Evolutionary conservation across 371 early-diverging fungal species (phyloP), one percentile per base, ranked within the genome.

Genomic region (Capniomyces stellatus): DNA sequence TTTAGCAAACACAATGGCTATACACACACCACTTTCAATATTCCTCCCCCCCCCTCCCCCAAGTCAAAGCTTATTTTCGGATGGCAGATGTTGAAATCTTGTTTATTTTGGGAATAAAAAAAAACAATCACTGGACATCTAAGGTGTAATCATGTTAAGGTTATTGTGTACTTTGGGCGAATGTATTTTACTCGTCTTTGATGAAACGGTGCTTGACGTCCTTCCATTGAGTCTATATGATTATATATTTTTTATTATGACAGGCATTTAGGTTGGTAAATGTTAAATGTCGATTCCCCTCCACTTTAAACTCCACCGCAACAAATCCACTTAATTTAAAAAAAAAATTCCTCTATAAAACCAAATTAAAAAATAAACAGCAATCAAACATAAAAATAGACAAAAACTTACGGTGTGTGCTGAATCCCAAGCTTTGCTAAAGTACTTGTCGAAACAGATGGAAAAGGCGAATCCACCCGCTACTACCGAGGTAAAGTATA

Each of bases 131-230:
- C n/a, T n/a, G n/a, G n/a, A n/a, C n/a, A n/a, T n/a, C n/a, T n/a
- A n/a, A n/a, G n/a, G n/a, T n/a, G n/a, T n/a, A n/a, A n/a, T n/a
- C n/a, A n/a, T n/a, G n/a, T n/a, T n/a, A n/a, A n/a, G n/a, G n/a
- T n/a, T n/a, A n/a, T n/a, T n/a, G n/a, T n/a, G n/a, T n/a, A n/a
- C n/a, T n/a, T n/a, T n/a, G n/a, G n/a, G n/a, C n/a, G n/a, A n/a
- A n/a, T n/a, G n/a, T n/a, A n/a, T n/a, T 15, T 35, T 35, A 35
- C 15, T 35, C 22, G 28, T 30, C 41, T 44, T 59, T 21, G 21
- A 53, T 53, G 23, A 66, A 66, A 46, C 55, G 43, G 57, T 52
- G 57, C 64, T 66, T 66, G 51, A 66, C 67, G 35, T 66, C 67
- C 39, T 53, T 61, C 67, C 67, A 66, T 58, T 66, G 62, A 43